Evolutionary conservation across 2,329 filamentous ascomycete species (phyloP), one percentile per base, ranked within the genome.

Genomic region (Ophiostoma ips): DNA sequence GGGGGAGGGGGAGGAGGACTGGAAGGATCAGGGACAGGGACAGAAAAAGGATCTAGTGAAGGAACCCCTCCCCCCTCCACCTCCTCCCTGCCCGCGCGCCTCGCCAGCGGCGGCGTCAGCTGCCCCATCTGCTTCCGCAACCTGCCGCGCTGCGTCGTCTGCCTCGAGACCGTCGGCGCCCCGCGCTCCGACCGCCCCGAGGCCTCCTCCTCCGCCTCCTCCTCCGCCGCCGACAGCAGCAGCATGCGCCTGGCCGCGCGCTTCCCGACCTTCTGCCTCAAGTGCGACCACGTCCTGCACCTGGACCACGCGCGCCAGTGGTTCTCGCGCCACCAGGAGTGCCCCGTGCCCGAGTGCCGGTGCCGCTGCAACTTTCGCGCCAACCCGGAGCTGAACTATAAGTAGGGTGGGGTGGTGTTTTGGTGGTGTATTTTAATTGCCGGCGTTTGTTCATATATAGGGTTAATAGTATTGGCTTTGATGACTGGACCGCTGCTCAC

Each of bases 261-360:
- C 43, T 83, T 84, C 58, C 77, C 79, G n/a, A 82, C 77, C 0
- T 84, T 84, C 58, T 84, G 81, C 54, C 68, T 84, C 40, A 72
- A 73, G 56, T 84, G 81, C 60, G 79, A 83, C 58, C 81, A 84
- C 59, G 78, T 81, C 10, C 64, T 80, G 58, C 81, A 84, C 57
- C 68, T 83, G 51, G 80, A 83, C 57, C 81, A 84, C 59, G 79
- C 79, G 6, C 65, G 77, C 56, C 71, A 76, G 63, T 84, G 81
- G 81, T 84, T 84, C 58, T 67, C 71, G 7, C 65, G 76, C 31
- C 79, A 83, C 56, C 70, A 71, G 28, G 78, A 84, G 63, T 84
- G 81, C 58, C 79, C 81, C 0, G 78, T 83, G 46, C 78, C 81
- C 1, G 80, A 83, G 63, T 84, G 81, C 58, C 70, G 77, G 48